phyloP scores from a whole-genome alignment of 495 filamentous ascomycete species.

The Lophiostoma macrostomum region DNA sequence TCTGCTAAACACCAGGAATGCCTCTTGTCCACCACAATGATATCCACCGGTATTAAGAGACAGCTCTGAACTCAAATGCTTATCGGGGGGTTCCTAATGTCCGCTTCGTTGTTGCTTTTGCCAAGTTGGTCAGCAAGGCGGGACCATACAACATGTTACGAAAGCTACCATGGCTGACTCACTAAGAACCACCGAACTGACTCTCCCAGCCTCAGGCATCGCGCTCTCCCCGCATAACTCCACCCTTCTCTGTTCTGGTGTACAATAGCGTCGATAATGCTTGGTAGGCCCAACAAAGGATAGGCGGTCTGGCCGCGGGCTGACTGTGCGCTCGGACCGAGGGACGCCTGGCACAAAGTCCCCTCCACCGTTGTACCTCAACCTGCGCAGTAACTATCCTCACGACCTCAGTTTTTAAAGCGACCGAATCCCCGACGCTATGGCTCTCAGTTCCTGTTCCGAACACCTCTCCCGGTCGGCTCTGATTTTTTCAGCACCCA shows the following conservation, averaged over 20 bases:
- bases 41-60: too few relatives aligned
- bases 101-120: too few relatives aligned
- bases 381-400: slow-evolving; percentile 32
- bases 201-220: too few relatives aligned
- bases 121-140: too few relatives aligned
- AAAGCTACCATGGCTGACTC: background rate
- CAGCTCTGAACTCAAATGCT: too few relatives aligned
- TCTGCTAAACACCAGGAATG: too few relatives aligned
- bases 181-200: background rate
- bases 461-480: background rate
- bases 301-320: slow-evolving; percentile 6
- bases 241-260: too few relatives aligned
- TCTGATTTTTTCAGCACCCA: background rate
- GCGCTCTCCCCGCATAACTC: background rate
- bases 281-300: slow-evolving; percentile 10
- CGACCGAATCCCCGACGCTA: slow-evolving; percentile 10
- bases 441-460: background rate
- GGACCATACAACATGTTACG: too few relatives aligned
- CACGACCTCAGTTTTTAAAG: slow-evolving; percentile 28
- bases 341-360: background rate
- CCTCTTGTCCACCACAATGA: too few relatives aligned
- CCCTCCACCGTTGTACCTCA: slow-evolving; percentile 27
- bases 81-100: too few relatives aligned
- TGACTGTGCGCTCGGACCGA: slow-evolving; percentile 22
- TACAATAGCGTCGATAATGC: too few relatives aligned